Percentiles rank a stretch among this genome's conserved stretches.
phyloP scores from a whole-genome alignment of 2,329 filamentous ascomycete genomes.

The Colletotrichum cuscutae region DNA sequence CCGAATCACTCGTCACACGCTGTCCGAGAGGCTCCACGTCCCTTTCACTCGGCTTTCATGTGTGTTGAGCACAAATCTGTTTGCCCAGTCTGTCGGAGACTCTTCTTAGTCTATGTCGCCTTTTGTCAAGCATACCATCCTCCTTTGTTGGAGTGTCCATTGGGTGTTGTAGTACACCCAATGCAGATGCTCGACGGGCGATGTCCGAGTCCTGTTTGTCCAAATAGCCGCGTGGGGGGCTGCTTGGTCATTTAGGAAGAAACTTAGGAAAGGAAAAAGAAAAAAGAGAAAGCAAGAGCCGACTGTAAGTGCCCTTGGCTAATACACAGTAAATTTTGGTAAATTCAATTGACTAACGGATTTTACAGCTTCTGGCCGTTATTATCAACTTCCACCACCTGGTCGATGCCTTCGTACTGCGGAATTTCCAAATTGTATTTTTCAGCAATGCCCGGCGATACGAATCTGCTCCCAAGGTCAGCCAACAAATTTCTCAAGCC shows the following conservation, averaged over 20 bases:
- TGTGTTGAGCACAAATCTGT: constrained; percentile 66
- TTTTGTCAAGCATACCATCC: constrained; percentile 65
- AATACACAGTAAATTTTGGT: constrained; percentile 1
- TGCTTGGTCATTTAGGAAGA: constrained; percentile 61
- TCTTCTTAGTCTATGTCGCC: constrained; percentile 67
- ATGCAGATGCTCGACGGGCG: constrained; percentile 62
- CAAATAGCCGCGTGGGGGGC: constrained; percentile 66
- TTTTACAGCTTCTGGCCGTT: constrained; percentile 63
- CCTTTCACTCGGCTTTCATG: constrained; percentile 58
- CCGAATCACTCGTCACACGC: constrained; percentile 9
- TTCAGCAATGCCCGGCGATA: constrained; percentile 79
- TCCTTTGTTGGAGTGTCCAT: constrained; percentile 58
- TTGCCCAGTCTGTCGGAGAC: constrained; percentile 70
- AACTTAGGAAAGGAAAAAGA: not conserved
- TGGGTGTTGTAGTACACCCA: constrained; percentile 50
- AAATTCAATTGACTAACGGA: constrained; percentile 9
- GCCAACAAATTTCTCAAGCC: not conserved
- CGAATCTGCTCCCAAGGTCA: constrained; percentile 67
- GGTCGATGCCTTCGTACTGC: constrained; percentile 85
- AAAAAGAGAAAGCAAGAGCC: not conserved
- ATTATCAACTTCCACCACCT: constrained; percentile 80
- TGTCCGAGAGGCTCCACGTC: constrained; percentile 3
- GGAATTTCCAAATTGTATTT: constrained; percentile 91
- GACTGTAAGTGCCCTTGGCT: not conserved
- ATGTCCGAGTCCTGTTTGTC: constrained; percentile 69